Base-by-base conservation (phyloP, 78 protist species). In the Dictyostelium intermedium region DNA sequence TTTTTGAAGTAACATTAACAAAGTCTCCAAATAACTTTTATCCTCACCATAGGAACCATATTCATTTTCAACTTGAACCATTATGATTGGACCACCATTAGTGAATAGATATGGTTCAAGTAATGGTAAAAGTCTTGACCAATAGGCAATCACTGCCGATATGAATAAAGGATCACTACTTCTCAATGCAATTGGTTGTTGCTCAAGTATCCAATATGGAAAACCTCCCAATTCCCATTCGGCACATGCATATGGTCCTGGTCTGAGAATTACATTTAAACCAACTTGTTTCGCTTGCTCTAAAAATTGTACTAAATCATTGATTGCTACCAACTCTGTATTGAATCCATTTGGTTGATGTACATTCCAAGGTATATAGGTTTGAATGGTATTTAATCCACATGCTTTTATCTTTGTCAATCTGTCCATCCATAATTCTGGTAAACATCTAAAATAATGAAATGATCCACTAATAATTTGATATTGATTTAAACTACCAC, bases 41-140 rank as follows among this genome's bases (percentile, higher is more conserved):
- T 96, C 98, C 23, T 89, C 72, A 1, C 98, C 97, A 53, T 91
- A 96, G 25, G 66, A 34, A 70, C 95, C 98, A 37, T 72, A 96
- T 39, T 96, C 98, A 72, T 96, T 96, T 25, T 96, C 97, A 0
- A 96, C 84, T 69, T 96, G 97, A 18, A 82, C 83, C 87, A 93
- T 82, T n/a, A 96, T 80, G 7, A 96, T 72, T 5, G 96, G 96
- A 14, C 97, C 97, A 25, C 96, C 96, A 8, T 92, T 92, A 0
- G 79, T 11, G 50, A 83, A 93, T n/a, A 92, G 78, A 41, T 63
- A 61, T 8, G 34, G n/a, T 23, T 43, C 37, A 0, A 92, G 18
- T n/a, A 56, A 32, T 43, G 96, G 87, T 30, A 87, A 35, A 39
- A 96, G 34, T 13, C 39, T 45, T 23, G 34, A 53, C 63, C 84